Base-by-base conservation (phyloP, 2,329 filamentous ascomycete genomes). In the Neofusicoccum sp. region DNA sequence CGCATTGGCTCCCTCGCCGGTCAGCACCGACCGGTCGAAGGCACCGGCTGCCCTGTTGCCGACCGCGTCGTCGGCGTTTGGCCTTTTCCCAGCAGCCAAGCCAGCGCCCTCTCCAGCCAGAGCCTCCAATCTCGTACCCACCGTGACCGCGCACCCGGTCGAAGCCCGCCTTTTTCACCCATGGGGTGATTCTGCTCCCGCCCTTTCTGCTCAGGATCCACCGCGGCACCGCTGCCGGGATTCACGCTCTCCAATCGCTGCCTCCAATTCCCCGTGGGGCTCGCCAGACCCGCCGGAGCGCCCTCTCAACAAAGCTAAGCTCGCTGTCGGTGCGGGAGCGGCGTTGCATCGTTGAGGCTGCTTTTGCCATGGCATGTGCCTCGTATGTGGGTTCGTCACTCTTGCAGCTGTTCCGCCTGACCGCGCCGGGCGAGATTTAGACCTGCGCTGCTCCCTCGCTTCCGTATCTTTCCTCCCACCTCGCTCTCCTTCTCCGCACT, bases 81-180 rank as follows among this genome's bases (percentile, higher is more conserved):
- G 31, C 20, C 33, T 41, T 26, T 20, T 53, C 28, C 26, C 34
- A 28, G 30, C 34, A 5, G 34, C 48, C 48, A 40, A 40, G 48
- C 14, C 43, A n/a, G n/a, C n/a, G n/a, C 24, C 20, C 14, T n/a
- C 33, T 24, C 44, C 43, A 45, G 9, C 44, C 44, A 47, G 44
- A 47, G 44, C 44, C 44, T 26, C 44, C 12, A n/a, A n/a, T 14
- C 14, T 30, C 5, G 34, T 31, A 26, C 9, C 51, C 51, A 56
- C 51, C 20, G 51, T 56, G 51, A 56, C 51, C 36, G 51, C 51
- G 43, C 43, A 56, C 51, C 31, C 51, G 51, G 51, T 24, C 51
- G 24, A n/a, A 49, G 26, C 20, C 44, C 57, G 43, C 45, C 11
- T 7, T 51, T 60, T 12, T 6, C 8, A 5, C 24, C 57, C 57